Percentiles rank a stretch among this genome's conserved stretches.
Evolutionary conservation across 768 basidiomycete species (phyloP).

Genomic region (Termitomyces sp.): DNA sequence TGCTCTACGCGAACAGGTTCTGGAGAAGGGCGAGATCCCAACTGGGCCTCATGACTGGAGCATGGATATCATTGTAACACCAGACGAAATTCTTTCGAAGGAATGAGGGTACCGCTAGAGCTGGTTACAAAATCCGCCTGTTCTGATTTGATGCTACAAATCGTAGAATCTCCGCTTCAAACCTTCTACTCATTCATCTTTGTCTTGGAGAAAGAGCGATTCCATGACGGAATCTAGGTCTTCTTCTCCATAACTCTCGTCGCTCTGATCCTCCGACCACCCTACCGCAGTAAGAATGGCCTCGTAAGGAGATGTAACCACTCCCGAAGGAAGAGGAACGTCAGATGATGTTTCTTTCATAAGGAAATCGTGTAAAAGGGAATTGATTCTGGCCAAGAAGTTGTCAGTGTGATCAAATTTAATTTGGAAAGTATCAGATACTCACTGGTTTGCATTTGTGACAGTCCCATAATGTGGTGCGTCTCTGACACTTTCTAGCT

Average conservation of each 20-base stretch:
- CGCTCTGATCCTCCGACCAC: conserved; percentile 14
- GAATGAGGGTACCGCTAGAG: not conserved
- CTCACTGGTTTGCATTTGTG: conserved; percentile 28
- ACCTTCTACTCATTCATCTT: not conserved
- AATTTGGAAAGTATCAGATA: not conserved
- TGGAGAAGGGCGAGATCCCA: conserved; percentile 50
- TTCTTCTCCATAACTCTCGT: conserved; percentile 22
- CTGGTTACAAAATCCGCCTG: not conserved
- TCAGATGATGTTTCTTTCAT: conserved; percentile 16
- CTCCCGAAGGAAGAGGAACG: conserved; percentile 20
- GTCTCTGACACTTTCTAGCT: conserved; percentile 19
- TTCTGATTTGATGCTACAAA: not conserved
- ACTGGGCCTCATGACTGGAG: conserved; percentile 57
- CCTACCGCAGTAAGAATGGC: conserved; percentile 21
- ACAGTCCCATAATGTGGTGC: conserved; percentile 36
- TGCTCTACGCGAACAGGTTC: conserved; percentile 59
- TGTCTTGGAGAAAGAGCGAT: not conserved
- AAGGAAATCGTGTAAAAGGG: conserved; percentile 26
- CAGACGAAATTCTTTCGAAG: conserved; percentile 24
- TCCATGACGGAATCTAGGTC: not conserved
- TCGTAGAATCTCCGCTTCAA: not conserved
- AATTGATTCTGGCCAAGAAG: conserved; percentile 22
- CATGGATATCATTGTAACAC: conserved; percentile 57
- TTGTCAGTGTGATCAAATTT: no score
- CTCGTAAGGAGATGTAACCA: conserved; percentile 28